Evolutionary conservation across 176 grass and related monocot genomes (phyloP).

Genomic region (Aegilops umbellulata): DNA sequence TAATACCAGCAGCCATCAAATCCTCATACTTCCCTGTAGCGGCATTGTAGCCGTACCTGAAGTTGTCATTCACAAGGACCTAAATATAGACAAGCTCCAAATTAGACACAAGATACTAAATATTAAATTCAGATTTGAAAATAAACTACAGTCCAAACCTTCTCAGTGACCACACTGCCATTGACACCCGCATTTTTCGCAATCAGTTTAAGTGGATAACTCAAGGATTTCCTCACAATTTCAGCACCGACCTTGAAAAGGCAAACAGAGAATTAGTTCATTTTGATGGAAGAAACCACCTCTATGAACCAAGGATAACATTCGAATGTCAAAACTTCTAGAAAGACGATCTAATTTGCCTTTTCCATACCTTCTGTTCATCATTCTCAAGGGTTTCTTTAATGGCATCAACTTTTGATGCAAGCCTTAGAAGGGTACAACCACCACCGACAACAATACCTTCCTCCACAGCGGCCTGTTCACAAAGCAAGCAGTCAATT

Average conservation of each 20-base stretch:
- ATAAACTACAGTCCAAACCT: slow-evolving; percentile 36
- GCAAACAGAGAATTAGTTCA: neutral
- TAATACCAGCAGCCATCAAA: slow-evolving; percentile 94
- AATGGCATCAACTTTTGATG: slow-evolving; percentile 81
- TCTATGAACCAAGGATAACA: neutral
- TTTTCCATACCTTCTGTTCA: slow-evolving; percentile 69
- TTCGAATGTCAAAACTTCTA: neutral
- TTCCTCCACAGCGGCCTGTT: slow-evolving; percentile 85
- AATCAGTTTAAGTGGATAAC: slow-evolving; percentile 91
- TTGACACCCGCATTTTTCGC: slow-evolving; percentile 96
- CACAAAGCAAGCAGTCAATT: neutral
- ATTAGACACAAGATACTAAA: neutral
- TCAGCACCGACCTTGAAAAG: slow-evolving; percentile 76
- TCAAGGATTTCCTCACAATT: slow-evolving; percentile 87
- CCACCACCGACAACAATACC: slow-evolving; percentile 96
- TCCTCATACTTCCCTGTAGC: slow-evolving; percentile 95
- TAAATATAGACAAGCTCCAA: neutral
- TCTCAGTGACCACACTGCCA: slow-evolving; percentile 83
- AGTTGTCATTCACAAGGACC: slow-evolving; percentile 77
- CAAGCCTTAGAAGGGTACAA: slow-evolving; percentile 83
- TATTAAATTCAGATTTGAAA: neutral
- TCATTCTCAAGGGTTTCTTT: slow-evolving; percentile 89
- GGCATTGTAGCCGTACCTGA: slow-evolving; percentile 81
- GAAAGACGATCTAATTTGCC: neutral
- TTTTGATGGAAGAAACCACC: neutral